phyloP scores from a whole-genome alignment of 352 stramenopile species.

The Globisporangium irregulare region DNA sequence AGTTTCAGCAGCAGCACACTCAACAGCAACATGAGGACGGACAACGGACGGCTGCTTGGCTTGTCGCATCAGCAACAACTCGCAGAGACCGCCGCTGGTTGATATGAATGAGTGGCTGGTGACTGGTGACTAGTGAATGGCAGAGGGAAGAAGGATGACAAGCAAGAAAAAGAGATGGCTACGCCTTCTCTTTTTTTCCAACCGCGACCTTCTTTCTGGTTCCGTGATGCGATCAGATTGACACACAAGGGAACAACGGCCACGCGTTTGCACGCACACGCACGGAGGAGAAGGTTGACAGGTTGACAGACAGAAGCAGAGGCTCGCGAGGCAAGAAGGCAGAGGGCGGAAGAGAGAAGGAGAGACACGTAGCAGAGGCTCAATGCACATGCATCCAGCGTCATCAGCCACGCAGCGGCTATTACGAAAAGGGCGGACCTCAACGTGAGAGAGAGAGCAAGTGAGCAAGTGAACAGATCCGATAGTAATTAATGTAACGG shows the following conservation, averaged over 20 bases:
- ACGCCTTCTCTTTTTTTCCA: not conserved
- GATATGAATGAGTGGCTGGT: not conserved
- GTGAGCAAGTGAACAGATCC: not conserved
- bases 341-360: not conserved
- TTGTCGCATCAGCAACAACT: conserved; percentile 5
- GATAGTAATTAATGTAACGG: not conserved
- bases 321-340: not conserved
- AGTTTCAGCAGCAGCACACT: not conserved
- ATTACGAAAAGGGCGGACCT: conserved; percentile 12
- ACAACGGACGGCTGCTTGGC: not conserved
- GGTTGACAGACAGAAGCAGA: not conserved
- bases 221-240: not conserved
- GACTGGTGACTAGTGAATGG: too few relatives aligned
- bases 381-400: not conserved
- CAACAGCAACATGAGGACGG: not conserved
- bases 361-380: not conserved
- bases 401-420: conserved; percentile 6
- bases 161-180: not conserved
- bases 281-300: not conserved
- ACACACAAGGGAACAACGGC: not conserved
- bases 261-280: not conserved
- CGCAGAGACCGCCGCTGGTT: not conserved
- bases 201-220: not conserved
- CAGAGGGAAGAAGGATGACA: too few relatives aligned
- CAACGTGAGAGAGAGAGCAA: not conserved